Evolutionary conservation across 2,329 filamentous ascomycete genomes (phyloP), one percentile per base, ranked within the genome.

Genomic region (Pezicula neosporulosa): DNA sequence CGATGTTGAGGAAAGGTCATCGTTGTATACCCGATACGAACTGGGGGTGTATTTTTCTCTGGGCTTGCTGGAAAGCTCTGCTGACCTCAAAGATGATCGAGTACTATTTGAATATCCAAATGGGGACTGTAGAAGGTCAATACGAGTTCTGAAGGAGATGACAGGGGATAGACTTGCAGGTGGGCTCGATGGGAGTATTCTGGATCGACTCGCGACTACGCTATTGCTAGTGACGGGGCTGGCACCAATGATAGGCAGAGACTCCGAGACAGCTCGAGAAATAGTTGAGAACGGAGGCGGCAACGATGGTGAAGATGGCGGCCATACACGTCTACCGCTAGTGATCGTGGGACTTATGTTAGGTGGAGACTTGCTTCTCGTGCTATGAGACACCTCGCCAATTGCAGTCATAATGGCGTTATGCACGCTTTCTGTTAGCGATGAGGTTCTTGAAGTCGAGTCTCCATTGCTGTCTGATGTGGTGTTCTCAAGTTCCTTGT

Each of bases 1-100:
- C 9, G 62, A 64, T 5, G 66, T 65, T 19, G 73, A 66, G 7
- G 76, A 69, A 43, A 74, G 50, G 21, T 63, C 63, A 55, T 80
- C 77, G 53, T 78, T 70, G 54, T 80, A 80, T 24, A 80, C 65
- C 19, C 62, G 63, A 44, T 77, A 59, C 15, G 27, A 47, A 30
- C 57, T 54, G 42, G 61, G 61, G 19, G 62, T 63, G 4, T 58
- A 63, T 56, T 47, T 59, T 53, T 35, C 51, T 51, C 43, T 56
- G 36, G 18, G 37, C 15, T 42, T 51, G 33, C 47, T 41, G 28
- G 61, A 55, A 18, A 51, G 52, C 24, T 42, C 39, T 24, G 13
- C 15, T 42, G 39, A 42, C 12, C 39, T 16, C n/a, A 13, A 19
- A 24, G 6, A 33, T 33, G 30, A 33, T 3, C 30, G 30, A 33